These are phyloP conservation scores for Acanthamoeba lenticulata DNA, from an alignment of 208 protist species.

Conservation along the genomic window DNA sequence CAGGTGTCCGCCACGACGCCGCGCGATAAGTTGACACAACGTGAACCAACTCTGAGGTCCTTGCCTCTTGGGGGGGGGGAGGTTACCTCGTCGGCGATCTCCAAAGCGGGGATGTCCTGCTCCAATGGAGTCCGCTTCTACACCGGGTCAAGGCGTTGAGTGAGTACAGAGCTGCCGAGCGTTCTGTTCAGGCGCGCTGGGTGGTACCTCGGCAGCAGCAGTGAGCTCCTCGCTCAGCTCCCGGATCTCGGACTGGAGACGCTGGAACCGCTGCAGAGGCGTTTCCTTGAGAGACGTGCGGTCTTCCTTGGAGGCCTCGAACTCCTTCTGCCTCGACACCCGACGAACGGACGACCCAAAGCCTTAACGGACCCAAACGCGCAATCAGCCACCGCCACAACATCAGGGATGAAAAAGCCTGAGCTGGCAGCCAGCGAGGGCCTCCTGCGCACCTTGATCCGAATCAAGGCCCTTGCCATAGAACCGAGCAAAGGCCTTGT, in stretches of 20 bases:
- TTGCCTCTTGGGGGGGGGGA: background rate
- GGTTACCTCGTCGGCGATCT: slow-evolving; percentile 37
- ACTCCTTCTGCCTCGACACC: slow-evolving; percentile 37
- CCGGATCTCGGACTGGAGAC: slow-evolving; percentile 56
- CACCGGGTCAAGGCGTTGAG: too few species aligned
- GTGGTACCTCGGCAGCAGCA: background rate
- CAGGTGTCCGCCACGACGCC: too few species aligned
- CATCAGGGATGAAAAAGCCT: background rate
- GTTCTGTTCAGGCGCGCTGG: too few species aligned
- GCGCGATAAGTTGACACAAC: too few species aligned
- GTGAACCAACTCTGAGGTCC: background rate
- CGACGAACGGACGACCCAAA: slow-evolving; percentile 8
- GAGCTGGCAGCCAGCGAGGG: background rate
- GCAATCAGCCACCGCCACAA: too few species aligned
- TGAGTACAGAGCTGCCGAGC: too few species aligned
- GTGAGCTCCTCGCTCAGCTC: slow-evolving; percentile 65
- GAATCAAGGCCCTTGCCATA: slow-evolving; percentile 4
- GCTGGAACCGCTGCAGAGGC: slow-evolving; percentile 66
- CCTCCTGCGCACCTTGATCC: background rate
- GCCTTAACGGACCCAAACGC: too few species aligned
- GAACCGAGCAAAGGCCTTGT: slow-evolving; percentile 61
- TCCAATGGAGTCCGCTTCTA: slow-evolving; percentile 56
- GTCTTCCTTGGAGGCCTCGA: slow-evolving; percentile 64
- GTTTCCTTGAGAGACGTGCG: background rate
- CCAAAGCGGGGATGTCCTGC: slow-evolving; percentile 58